Conservation (phyloP, 2,329 filamentous ascomycete genomes). For the Byssoonygena ceratinophila region DNA sequence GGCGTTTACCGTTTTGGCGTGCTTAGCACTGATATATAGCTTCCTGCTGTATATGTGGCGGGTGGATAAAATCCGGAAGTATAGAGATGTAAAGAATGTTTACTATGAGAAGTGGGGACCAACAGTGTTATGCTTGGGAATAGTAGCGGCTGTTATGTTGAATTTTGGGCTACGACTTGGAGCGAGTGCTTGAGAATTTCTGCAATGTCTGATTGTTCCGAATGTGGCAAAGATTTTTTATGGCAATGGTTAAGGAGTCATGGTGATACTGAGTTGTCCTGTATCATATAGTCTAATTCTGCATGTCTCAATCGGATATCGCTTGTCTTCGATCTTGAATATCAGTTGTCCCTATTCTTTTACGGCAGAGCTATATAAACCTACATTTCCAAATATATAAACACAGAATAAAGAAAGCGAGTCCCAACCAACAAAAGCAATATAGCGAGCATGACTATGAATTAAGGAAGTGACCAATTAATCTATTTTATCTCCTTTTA, state of each 20-base stretch:
- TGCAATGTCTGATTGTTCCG: not conserved
- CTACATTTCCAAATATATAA: not conserved
- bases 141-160: constrained; percentile 63
- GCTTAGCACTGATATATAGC: constrained; percentile 68
- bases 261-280: not conserved
- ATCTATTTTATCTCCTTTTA: constrained; percentile 40
- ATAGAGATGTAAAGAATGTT: constrained; percentile 60
- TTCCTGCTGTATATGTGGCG: constrained; percentile 80
- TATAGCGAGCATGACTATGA: not conserved
- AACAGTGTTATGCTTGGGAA: constrained; percentile 58
- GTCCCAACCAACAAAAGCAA: no score
- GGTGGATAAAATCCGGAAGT: constrained; percentile 69
- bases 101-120: constrained; percentile 90
- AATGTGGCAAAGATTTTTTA: not conserved
- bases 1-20: constrained; percentile 71
- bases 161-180: constrained; percentile 74
- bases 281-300: not conserved
- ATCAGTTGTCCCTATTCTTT: not conserved
- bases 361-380: not conserved
- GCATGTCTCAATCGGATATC: not conserved
- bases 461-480: not conserved
- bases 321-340: not conserved
- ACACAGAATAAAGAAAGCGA: not conserved
- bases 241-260: not conserved
- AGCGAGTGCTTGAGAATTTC: constrained; percentile 29